Evolutionary conservation across 345 rosid species (phyloP), one percentile per base, ranked within the genome.

Genomic region (Boechera stricta): DNA sequence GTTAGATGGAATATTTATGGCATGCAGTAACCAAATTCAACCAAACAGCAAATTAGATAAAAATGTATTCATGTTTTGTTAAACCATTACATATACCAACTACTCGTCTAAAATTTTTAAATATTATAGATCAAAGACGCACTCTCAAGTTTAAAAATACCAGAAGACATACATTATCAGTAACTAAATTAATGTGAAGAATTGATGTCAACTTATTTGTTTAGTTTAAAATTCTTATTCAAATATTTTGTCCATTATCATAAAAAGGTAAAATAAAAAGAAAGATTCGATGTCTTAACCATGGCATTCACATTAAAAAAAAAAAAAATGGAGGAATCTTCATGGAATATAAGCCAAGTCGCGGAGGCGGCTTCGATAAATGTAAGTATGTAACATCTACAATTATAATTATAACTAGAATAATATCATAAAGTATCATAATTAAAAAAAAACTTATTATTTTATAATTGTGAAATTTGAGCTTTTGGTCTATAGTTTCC

Each of bases 321-420:
- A 52, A 11, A 9, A 24, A 61, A 15, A n/a, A 52, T 21, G 24
- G 16, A 65, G 47, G 68, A 77, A 77, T 58, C 62, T 72, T 77
- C 68, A 38, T 58, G 62, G 68, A 77, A 77, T 48, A 57, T 32
- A 55, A 57, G 77, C 68, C 61, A 48, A 47, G 54, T 56, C 67
- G 64, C 7, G 18, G 49, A 65, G 60, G 61, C 54, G 81, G 76
- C 67, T 56, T 64, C 29, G 63, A 71, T 71, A 64, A 64, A 71
- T 55, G 35, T 21, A 21, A 21, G 24, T 21, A 21, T 21, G 24
- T 63, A 45, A 51, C 60, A 64, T 56, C 72, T 72, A 56, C 61
- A 26, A 63, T 71, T 45, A 59, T 58, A 57, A 44, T 28, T 63
- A 28, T 67, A 55, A 29, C 10, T 45, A 48, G 16, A 31, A 29